Evolutionary conservation across 176 grass and related monocot species (phyloP).

Genomic region (Zea luxurians): DNA sequence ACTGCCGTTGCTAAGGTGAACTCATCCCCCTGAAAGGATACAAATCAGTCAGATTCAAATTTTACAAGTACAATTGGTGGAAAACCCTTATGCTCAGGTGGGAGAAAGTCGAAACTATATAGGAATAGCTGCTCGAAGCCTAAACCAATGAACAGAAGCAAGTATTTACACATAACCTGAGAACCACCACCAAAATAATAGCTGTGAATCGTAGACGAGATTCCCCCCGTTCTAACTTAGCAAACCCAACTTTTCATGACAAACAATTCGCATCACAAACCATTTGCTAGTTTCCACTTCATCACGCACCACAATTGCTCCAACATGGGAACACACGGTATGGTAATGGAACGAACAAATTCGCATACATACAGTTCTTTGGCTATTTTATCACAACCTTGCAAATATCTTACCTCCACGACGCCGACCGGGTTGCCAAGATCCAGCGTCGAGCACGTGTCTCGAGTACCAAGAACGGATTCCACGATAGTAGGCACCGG

Average conservation of each 20-base stretch:
- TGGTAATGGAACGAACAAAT: not conserved
- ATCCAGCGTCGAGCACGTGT: constrained; percentile 48
- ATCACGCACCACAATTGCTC: not conserved
- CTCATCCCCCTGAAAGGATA: constrained; percentile 72
- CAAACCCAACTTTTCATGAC: not conserved
- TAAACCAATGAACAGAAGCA: constrained; percentile 3
- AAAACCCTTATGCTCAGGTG: not conserved
- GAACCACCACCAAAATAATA: not conserved
- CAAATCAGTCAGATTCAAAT: constrained; percentile 19
- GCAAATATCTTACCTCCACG: constrained; percentile 53
- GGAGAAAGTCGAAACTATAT: not conserved
- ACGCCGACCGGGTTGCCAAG: constrained; percentile 53
- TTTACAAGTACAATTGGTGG: not conserved
- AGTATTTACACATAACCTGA: not conserved
- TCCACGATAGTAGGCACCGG: constrained; percentile 23
- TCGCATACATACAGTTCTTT: not conserved
- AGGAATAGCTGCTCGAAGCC: not conserved
- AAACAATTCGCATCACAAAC: not conserved
- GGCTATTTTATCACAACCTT: constrained; percentile 5
- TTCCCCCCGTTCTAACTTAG: not conserved
- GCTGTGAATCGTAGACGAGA: not conserved
- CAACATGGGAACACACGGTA: not conserved
- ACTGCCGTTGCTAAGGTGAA: constrained; percentile 64
- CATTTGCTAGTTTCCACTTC: not conserved
- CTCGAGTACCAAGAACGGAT: constrained; percentile 33